phyloP scores from a whole-genome alignment of 805 yeast species.

The Yueomyces sinensis region DNA sequence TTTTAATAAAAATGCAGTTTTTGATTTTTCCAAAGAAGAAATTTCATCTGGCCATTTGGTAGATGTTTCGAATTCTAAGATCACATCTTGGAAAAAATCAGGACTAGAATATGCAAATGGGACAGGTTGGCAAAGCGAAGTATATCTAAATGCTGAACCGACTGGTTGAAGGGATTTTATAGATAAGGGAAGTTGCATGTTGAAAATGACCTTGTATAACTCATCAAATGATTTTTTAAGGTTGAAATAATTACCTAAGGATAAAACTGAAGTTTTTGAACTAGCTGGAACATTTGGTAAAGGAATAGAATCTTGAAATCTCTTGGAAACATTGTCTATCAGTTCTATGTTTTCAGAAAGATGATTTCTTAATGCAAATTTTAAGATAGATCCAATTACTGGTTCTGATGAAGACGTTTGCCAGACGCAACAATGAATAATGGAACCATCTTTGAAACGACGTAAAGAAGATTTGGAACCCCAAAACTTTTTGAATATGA shows the following conservation, averaged over 20 bases:
- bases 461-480: slow-evolving; percentile 75
- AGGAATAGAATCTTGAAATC: slow-evolving; percentile 42
- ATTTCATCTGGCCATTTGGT: slow-evolving; percentile 94
- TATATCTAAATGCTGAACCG: slow-evolving; percentile 59
- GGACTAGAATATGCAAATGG: slow-evolving; percentile 68
- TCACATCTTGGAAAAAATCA: slow-evolving; percentile 66
- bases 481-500: slow-evolving; percentile 76
- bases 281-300: slow-evolving; percentile 47
- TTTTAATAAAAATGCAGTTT: slow-evolving; percentile 76
- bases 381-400: slow-evolving; percentile 49
- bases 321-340: slow-evolving; percentile 23
- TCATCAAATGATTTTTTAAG: slow-evolving; percentile 43
- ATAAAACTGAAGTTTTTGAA: slow-evolving; percentile 35
- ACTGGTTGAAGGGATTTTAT: slow-evolving; percentile 63
- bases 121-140: slow-evolving; percentile 67
- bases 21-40: slow-evolving; percentile 72
- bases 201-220: slow-evolving; percentile 37
- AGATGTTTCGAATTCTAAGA: slow-evolving; percentile 80
- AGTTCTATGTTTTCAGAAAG: slow-evolving; percentile 30
- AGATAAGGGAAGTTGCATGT: slow-evolving; percentile 52
- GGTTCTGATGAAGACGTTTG: slow-evolving; percentile 41
- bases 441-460: slow-evolving; percentile 84
- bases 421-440: slow-evolving; percentile 90
- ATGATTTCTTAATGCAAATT: slow-evolving; percentile 52
- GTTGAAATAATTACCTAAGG: slow-evolving; percentile 30